These are phyloP conservation scores for Botrytis byssoidea DNA, from an alignment of 2,329 filamentous ascomycete genomes.

Conservation along the genomic window DNA sequence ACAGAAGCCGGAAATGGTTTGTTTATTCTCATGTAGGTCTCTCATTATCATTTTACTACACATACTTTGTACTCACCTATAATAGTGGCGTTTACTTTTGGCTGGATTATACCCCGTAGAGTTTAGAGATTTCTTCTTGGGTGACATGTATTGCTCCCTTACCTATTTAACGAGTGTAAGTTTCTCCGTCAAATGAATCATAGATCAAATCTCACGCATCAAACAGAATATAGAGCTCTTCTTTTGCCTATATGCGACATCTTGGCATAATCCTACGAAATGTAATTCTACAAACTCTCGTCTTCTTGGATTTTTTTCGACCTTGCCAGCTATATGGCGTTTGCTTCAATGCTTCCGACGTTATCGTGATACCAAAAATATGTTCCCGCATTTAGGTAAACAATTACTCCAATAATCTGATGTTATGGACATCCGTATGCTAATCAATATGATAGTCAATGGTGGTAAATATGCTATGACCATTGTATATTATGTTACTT, in stretches of 20 bases:
- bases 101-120: constrained; percentile 91
- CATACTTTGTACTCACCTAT: constrained; percentile 35
- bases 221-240: constrained; percentile 82
- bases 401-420: not conserved
- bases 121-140: constrained; percentile 95
- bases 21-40: constrained; percentile 77
- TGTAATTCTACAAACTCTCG: constrained; percentile 88
- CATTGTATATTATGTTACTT: constrained; percentile 71
- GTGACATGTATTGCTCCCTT: constrained; percentile 95
- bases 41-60: not conserved
- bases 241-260: constrained; percentile 85
- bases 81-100: constrained; percentile 76
- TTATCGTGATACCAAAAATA: constrained; percentile 80
- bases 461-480: constrained; percentile 87
- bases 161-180: constrained; percentile 85
- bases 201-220: constrained; percentile 30
- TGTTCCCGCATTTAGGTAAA: constrained; percentile 74
- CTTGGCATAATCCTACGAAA: constrained; percentile 68
- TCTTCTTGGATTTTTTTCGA: constrained; percentile 78
- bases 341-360: constrained; percentile 86
- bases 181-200: constrained; percentile 29
- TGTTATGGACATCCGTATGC: no score
- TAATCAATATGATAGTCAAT: constrained; percentile 55
- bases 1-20: constrained; percentile 80
- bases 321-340: constrained; percentile 85